Base-by-base conservation (phyloP, 371 early-diverging fungal genomes). In the Mucor circinelloides region DNA sequence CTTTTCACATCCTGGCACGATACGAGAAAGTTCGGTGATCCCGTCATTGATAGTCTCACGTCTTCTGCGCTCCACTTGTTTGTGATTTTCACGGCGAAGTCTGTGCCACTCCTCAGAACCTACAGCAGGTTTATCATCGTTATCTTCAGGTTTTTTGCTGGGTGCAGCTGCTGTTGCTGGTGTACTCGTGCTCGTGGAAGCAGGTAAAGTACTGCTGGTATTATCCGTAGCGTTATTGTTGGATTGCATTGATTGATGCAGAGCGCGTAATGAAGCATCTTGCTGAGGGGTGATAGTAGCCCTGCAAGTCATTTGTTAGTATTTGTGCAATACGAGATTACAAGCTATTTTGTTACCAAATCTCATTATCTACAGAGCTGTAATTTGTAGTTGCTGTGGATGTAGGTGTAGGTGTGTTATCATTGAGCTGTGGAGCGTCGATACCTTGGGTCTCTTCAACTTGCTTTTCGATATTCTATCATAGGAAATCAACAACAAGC, bases 1-100 rank as follows among this genome's bases (percentile, higher is more conserved):
- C 79, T 91, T 94, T 65, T 95, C 96, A 34, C 86, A 84, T 13
- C 91, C 93, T 6, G 97, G 97, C 8, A 98, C 86, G n/a, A 95
- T 80, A 54, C 86, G 81, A 6, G 94, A 91, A 32, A 98, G 71
- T 21, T 91, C 91, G 62, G 89, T 90, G 68, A 98, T 97, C 0
- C 95, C 95, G 4, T 89, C 89, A 68, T 95, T 96, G 75, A 98
- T 98, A 1, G 90, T 90, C 71, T 98, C 97, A 42, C 98, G 90
- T 50, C 98, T 90, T 54, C 94, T 87, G 46, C 95, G 86, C 74
- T 98, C 98, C 4, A 98, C 95, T 63, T 94, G 91, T 79, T 96
- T 97, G 79, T 97, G 98, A 73, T 89, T 95, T 63, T 94, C 93
- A 4, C 92, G 85, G 34, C 95, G 91, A 61, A 84, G 69, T 25